Evolutionary conservation across 192 early-diverging fungal genomes (phyloP).

Genomic region (Coemansia sp.): DNA sequence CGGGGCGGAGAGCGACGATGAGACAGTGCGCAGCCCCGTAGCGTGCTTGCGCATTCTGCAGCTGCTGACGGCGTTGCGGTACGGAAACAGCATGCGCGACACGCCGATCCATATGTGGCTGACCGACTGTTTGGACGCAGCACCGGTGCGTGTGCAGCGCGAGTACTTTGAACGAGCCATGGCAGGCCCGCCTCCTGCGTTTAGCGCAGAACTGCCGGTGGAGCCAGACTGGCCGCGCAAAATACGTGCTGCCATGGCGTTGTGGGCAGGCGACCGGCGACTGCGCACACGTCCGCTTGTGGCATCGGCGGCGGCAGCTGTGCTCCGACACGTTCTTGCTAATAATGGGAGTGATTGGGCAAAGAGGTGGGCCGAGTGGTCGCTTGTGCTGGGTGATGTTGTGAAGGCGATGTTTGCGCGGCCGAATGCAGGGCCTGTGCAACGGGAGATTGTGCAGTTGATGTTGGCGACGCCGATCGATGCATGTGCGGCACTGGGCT

Average conservation of each 20-base stretch:
- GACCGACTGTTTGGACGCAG: constrained; percentile 33
- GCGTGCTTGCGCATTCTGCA: constrained; percentile 37
- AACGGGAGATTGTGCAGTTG: constrained; percentile 19
- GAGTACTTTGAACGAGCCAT: constrained; percentile 26
- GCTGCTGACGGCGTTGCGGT: constrained; percentile 37
- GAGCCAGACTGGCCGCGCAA: constrained; percentile 42
- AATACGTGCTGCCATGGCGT: constrained; percentile 9
- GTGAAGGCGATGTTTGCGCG: constrained; percentile 14
- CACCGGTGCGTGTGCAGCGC: constrained; percentile 18
- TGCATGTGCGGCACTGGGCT: neutral
- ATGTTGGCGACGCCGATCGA: constrained; percentile 11
- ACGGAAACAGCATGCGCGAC: constrained; percentile 35
- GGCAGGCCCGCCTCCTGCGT: constrained; percentile 12
- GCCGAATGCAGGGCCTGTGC: neutral
- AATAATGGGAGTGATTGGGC: constrained; percentile 23
- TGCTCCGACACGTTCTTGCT: constrained; percentile 15
- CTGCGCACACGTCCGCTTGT: constrained; percentile 12
- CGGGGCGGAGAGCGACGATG: neutral
- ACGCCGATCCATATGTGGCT: constrained; percentile 52
- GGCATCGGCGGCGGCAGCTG: neutral
- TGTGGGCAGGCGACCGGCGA: constrained; percentile 26
- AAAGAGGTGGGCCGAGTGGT: constrained; percentile 34
- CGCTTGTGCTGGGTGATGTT: constrained; percentile 4
- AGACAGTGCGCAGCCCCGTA: constrained; percentile 18
- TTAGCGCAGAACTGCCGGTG: constrained; percentile 26